phyloP scores from a whole-genome alignment of 495 filamentous ascomycete species.

The Venustampulla echinocandica region DNA sequence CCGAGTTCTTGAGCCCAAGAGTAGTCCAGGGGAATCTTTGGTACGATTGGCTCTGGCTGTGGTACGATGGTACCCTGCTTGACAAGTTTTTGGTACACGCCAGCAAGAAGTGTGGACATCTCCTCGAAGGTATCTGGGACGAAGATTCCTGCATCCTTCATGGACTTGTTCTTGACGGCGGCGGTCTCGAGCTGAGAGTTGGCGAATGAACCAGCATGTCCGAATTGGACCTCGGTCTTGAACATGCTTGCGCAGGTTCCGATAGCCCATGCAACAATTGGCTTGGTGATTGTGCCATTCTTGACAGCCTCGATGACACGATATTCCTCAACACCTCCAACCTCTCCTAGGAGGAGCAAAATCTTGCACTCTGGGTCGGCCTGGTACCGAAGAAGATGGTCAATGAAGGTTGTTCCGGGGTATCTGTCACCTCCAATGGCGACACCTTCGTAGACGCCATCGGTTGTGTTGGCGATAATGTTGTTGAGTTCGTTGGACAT shows the following conservation, averaged over 20 bases:
- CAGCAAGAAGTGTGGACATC: constrained; percentile 62
- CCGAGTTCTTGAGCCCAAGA: constrained; percentile 98
- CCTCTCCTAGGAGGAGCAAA: constrained; percentile 89
- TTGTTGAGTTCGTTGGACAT: constrained; percentile 99
- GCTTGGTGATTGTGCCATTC: constrained; percentile 89
- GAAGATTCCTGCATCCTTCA: constrained; percentile 88
- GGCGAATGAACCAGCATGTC: constrained; percentile 95
- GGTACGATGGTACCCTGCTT: constrained; percentile 75
- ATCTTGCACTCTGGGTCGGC: constrained; percentile 96
- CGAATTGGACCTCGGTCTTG: constrained; percentile 99
- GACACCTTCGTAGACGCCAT: constrained; percentile 98
- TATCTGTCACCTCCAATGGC: constrained; percentile 99
- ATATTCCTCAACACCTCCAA: constrained; percentile 99
- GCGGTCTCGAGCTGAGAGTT: constrained; percentile 99
- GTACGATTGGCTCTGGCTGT: constrained; percentile 78
- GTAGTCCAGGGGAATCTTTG: constrained; percentile 99
- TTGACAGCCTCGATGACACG: constrained; percentile 98
- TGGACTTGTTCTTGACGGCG: constrained; percentile 87
- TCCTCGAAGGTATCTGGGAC: constrained; percentile 98
- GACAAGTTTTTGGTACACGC: constrained; percentile 80
- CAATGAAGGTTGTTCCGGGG: constrained; percentile 97
- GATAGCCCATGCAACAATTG: constrained; percentile 97
- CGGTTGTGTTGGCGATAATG: constrained; percentile 89
- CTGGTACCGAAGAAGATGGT: constrained; percentile 93
- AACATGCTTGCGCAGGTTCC: constrained; percentile 99